Conservation (phyloP, 2,329 filamentous ascomycete species). For the Verticillium tricorpus region DNA sequence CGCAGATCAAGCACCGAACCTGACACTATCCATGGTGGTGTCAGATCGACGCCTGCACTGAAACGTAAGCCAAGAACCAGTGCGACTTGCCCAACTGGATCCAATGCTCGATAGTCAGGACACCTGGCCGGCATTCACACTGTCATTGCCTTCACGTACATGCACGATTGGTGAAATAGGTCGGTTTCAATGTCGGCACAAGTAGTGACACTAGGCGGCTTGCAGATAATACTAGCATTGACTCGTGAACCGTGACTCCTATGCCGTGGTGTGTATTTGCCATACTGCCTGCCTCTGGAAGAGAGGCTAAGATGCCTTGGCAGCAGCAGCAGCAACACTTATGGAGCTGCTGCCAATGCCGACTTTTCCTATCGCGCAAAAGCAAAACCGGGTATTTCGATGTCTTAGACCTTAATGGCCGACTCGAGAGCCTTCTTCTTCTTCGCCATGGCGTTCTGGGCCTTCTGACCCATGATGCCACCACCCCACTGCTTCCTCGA, state of each 20-base stretch:
- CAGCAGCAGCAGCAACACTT: not conserved
- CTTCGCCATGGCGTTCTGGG: constrained; percentile 72
- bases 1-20: not conserved
- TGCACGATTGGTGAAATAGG: not conserved
- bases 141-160: not conserved
- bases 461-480: constrained; percentile 98
- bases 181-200: too few relatives aligned
- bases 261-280: not conserved
- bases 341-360: not conserved
- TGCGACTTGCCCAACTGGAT: too few relatives aligned
- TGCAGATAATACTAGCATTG: not conserved
- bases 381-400: constrained; percentile 13
- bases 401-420: constrained; percentile 92
- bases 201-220: not conserved
- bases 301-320: not conserved
- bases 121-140: not conserved
- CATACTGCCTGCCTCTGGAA: not conserved
- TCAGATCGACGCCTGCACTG: not conserved
- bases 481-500: constrained; percentile 93
- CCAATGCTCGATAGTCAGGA: too few relatives aligned
- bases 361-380: constrained; percentile 1
- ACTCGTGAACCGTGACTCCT: constrained; percentile 3
- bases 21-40: not conserved
- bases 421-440: constrained; percentile 89
- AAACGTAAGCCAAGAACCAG: not conserved